These are phyloP conservation scores for Boeremia lycopersici DNA, from an alignment of 2,329 filamentous ascomycete species.

Conservation along the genomic window DNA sequence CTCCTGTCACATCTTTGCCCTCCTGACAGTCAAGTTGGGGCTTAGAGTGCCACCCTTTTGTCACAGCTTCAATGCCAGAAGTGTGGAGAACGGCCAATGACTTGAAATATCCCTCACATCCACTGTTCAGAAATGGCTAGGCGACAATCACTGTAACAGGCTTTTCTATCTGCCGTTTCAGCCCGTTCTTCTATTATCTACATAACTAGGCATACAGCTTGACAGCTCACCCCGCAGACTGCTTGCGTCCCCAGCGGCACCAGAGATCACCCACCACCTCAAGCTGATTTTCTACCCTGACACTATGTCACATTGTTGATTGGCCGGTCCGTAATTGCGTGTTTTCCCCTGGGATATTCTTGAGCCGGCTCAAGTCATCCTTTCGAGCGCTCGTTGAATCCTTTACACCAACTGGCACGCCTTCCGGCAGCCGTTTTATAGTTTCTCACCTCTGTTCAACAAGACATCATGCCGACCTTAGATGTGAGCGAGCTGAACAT, in stretches of 20 bases:
- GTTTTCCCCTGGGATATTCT: neutral
- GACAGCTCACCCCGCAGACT: neutral
- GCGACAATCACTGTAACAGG: conserved; percentile 1
- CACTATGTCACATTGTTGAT: neutral
- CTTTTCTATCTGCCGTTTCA: conserved; percentile 1
- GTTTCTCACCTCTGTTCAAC: neutral
- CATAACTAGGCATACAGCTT: conserved; percentile 1
- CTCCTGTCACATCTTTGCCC: neutral
- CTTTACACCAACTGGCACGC: neutral
- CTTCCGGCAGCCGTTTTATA: neutral
- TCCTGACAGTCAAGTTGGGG: neutral
- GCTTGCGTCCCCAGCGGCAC: neutral
- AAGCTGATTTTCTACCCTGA: neutral
- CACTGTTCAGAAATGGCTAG: conserved; percentile 1
- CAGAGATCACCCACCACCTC: neutral
- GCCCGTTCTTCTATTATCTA: neutral
- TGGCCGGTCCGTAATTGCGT: neutral
- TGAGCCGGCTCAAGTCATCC: neutral
- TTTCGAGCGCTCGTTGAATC: neutral
- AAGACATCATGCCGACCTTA: conserved; percentile 52
- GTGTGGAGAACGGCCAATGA: conserved; percentile 1
- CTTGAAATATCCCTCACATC: conserved; percentile 1
- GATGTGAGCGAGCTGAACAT: conserved; percentile 61
- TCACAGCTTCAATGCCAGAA: conserved; percentile 1
- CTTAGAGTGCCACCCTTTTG: conserved; percentile 1